Evolutionary conservation across 1,139 yeast genomes (phyloP), one percentile per base, ranked within the genome.

Genomic region (Hyphopichia khmerensis): DNA sequence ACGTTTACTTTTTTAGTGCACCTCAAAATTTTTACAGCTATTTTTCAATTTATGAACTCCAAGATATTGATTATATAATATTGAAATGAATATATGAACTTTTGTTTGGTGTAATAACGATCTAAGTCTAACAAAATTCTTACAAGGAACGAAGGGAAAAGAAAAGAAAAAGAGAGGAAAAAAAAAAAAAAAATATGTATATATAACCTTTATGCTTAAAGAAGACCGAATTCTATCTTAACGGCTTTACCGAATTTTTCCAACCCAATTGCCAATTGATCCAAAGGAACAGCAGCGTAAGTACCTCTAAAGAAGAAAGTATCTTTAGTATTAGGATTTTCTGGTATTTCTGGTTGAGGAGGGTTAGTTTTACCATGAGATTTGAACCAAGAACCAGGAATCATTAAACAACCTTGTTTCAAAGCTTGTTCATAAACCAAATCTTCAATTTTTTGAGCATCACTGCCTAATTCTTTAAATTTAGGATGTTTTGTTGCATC

Each of bases 381-480:
- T 58, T 75, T 73, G 73, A 90, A 90, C 96, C 96, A 90, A 42
- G 93, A 87, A 24, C 96, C 96, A 36, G 96, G 96, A 50, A 87
- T 84, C 79, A 90, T 73, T 57, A 87, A 75, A 48, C 85, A 77
- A 19, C 95, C 93, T 49, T 75, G 69, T 49, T 77, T 70, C 47
- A 89, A 71, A 16, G 81, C 84, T 48, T 72, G 72, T 54, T 86
- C 84, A 64, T 83, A 87, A 38, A 89, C 59, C 27, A 81, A 77
- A 29, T 55, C 63, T 69, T 89, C 96, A 43, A 88, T 78, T 55
- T 77, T 73, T 38, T 64, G 54, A 39, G 87, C 80, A 59, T 86
- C 90, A 35, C 56, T 56, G 31, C 59, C 69, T 33, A 59, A 61
- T 57, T 82, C 83, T 33, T 78, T 63, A 57, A 77, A 88, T 57